Evolutionary conservation across 1,284 basidiomycete genomes (phyloP), one percentile per base, ranked within the genome.

Genomic region (Inonotus hispidus): DNA sequence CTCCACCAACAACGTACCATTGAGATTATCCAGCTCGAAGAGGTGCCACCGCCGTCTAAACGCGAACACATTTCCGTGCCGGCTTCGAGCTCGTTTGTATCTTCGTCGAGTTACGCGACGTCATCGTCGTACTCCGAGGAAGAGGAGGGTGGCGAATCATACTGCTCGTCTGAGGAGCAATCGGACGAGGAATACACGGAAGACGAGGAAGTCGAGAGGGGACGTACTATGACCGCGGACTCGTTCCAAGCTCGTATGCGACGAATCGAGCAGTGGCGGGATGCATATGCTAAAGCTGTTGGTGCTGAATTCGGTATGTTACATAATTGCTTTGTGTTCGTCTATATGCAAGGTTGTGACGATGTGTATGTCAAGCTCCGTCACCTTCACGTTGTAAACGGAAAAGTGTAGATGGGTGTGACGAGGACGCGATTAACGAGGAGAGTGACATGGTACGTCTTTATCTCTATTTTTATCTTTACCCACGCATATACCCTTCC

Each of bases 11-110:
- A 77, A 1, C 77, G 79, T 70, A 73, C 81, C n/a, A 52, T 84
- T 29, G 82, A 85, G 72, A 83, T 89, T 74, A 90, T 89, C 61
- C 80, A 88, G 72, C 87, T 90, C 73, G 82, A 83, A 54, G 87
- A 90, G 69, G 83, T 80, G 3, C 70, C 83, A 0, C 29, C 77
- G 75, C 59, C 72, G 71, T 47, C 75, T 79, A 41, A 47, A 8
- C 58, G 41, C 50, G 50, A 53, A 45, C 57, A n/a, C 38, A 58
- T 47, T 53, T 75, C 78, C 65, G 72, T 78, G 54, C 63, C 59
- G 2, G 70, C 73, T 41, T 76, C 77, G 23, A 73, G 71, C 39
- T 72, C 74, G 4, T 72, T 70, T 0, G 68, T 65, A 0, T 43
- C 38, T 13, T 78, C 76, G 1, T 74, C 66, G 25, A 71, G 64